Evolutionary conservation across 148 eudicot species (phyloP).

Genomic region (Arbutus unedo): DNA sequence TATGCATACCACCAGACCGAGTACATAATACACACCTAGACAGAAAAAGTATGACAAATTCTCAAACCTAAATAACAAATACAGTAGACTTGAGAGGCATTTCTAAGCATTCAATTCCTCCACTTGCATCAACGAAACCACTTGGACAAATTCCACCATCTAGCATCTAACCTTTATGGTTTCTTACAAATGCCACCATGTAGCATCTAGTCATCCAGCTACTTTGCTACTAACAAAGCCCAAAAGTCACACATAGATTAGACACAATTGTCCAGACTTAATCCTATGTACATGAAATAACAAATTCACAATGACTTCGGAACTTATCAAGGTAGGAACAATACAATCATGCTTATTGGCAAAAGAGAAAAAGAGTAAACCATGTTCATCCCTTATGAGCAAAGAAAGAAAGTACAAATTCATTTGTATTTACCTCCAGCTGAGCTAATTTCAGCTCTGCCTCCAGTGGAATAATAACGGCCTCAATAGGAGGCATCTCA

Average conservation of each 20-base stretch:
- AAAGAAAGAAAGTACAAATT: neutral
- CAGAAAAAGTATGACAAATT: too few relatives aligned
- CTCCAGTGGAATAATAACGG: slow-evolving; percentile 89
- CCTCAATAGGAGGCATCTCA: slow-evolving; percentile 95
- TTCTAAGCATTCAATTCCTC: too few relatives aligned
- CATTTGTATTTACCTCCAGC: slow-evolving; percentile 53
- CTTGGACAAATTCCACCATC: too few relatives aligned
- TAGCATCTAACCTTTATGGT: too few relatives aligned
- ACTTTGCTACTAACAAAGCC: slow-evolving; percentile 50
- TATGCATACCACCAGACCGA: too few relatives aligned
- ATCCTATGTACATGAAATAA: neutral
- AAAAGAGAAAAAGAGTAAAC: neutral
- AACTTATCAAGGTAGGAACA: neutral
- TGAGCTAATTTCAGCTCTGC: slow-evolving; percentile 86
- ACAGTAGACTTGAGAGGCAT: too few relatives aligned
- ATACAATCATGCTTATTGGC: neutral
- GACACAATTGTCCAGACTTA: neutral
- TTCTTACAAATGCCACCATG: too few relatives aligned
- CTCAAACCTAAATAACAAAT: too few relatives aligned
- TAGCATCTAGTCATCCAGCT: slow-evolving; percentile 58
- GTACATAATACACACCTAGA: too few relatives aligned
- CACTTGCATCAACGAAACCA: too few relatives aligned
- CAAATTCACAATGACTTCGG: neutral
- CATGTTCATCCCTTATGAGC: neutral
- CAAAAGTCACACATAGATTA: slow-evolving; percentile 14